Conservation (phyloP, 805 yeast species). For the Lipomyces spencermartinsiae region DNA sequence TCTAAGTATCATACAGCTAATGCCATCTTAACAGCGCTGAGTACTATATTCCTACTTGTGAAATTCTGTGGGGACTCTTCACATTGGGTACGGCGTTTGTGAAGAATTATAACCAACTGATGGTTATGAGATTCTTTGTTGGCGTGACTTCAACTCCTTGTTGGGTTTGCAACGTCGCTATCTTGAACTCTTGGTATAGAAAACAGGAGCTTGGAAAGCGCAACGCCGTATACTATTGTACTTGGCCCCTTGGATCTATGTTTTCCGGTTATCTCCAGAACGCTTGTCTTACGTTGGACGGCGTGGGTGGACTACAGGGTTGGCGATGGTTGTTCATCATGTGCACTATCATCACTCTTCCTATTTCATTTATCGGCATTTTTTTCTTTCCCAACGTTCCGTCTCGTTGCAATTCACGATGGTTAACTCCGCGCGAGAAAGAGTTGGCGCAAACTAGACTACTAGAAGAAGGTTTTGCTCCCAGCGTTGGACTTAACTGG, state of each 20-base stretch:
- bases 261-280: constrained; percentile 61
- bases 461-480: constrained; percentile 35
- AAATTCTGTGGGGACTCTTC: constrained; percentile 70
- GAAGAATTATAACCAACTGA: constrained; percentile 52
- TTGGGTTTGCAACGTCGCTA: constrained; percentile 54
- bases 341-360: constrained; percentile 52
- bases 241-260: constrained; percentile 53
- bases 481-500: constrained; percentile 14
- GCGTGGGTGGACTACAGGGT: constrained; percentile 52
- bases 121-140: constrained; percentile 68
- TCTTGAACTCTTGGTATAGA: constrained; percentile 62
- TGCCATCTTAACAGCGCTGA: constrained; percentile 27
- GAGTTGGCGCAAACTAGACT: constrained; percentile 39
- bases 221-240: constrained; percentile 51
- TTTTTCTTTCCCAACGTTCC: constrained; percentile 60
- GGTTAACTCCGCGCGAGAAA: constrained; percentile 39
- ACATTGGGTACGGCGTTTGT: constrained; percentile 63
- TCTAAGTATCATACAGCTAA: not conserved
- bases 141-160: constrained; percentile 74
- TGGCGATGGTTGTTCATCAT: constrained; percentile 76
- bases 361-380: constrained; percentile 46
- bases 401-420: constrained; percentile 37
- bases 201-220: constrained; percentile 59
- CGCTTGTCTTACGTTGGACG: constrained; percentile 58
- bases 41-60: constrained; percentile 59